Percentiles rank a stretch among this genome's conserved stretches.
Conservation (phyloP, 148 eudicot species). For the Rhododendron molle region DNA sequence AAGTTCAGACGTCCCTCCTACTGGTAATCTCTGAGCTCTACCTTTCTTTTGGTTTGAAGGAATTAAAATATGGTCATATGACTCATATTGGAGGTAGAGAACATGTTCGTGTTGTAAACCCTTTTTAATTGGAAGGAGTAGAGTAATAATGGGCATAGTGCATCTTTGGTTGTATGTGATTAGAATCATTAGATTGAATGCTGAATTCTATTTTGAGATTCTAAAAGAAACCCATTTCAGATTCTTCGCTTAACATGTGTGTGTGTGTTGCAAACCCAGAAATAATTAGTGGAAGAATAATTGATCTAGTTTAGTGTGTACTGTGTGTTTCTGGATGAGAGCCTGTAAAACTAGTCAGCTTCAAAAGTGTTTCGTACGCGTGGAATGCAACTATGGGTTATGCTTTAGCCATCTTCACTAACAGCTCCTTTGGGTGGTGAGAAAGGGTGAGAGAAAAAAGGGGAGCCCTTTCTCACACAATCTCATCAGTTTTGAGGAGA, state of each 20-base stretch:
- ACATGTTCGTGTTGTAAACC: background rate
- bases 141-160: background rate
- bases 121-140: background rate
- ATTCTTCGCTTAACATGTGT: background rate
- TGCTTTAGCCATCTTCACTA: background rate
- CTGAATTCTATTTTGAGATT: background rate
- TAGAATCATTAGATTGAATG: background rate
- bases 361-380: background rate
- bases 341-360: background rate
- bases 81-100: background rate
- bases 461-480: background rate
- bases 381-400: background rate
- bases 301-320: background rate
- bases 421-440: background rate
- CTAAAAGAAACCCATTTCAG: background rate
- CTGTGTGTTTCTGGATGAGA: background rate
- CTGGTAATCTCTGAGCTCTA: constrained; percentile 14
- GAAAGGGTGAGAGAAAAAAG: background rate
- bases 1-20: constrained; percentile 12
- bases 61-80: background rate
- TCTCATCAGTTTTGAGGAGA: background rate
- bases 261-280: too few species aligned
- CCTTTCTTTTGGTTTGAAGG: background rate
- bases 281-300: background rate
- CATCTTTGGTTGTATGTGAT: too few species aligned